Evolutionary conservation across 2,329 filamentous ascomycete species (phyloP).

Genomic region (Trichoderma sp.): DNA sequence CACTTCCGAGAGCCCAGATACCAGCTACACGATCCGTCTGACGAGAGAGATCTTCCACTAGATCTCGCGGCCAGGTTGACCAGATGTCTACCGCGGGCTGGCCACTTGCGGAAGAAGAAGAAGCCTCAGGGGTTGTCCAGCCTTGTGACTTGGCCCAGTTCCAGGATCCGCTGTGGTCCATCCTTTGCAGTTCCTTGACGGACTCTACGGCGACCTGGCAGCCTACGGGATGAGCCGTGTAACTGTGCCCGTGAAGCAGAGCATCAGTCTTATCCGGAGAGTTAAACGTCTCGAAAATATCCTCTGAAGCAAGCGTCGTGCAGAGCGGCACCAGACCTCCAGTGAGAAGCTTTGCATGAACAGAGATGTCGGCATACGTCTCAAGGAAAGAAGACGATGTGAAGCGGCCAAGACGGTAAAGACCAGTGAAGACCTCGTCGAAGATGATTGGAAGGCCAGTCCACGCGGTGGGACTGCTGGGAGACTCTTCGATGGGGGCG

Average conservation of each 20-base stretch:
- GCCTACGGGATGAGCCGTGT: slow-evolving; percentile 80
- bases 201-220: slow-evolving; percentile 76
- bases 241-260: slow-evolving; percentile 80
- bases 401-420: slow-evolving; percentile 77
- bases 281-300: slow-evolving; percentile 71
- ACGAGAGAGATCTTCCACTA: slow-evolving; percentile 61
- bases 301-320: slow-evolving; percentile 71
- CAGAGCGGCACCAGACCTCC: slow-evolving; percentile 78
- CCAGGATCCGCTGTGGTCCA: slow-evolving; percentile 62
- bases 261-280: slow-evolving; percentile 76
- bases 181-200: slow-evolving; percentile 57
- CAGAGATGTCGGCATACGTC: slow-evolving; percentile 70
- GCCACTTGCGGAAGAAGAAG: neutral
- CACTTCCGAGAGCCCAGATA: slow-evolving; percentile 72
- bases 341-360: slow-evolving; percentile 82
- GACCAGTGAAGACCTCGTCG: slow-evolving; percentile 85
- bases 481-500: slow-evolving; percentile 11
- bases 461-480: slow-evolving; percentile 51
- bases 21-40: slow-evolving; percentile 57
- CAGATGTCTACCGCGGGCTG: slow-evolving; percentile 43
- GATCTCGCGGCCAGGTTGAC: slow-evolving; percentile 69
- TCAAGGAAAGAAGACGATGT: slow-evolving; percentile 70
- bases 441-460: slow-evolving; percentile 75
- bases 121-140: slow-evolving; percentile 23
- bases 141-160: slow-evolving; percentile 54